Conservation (phyloP, 2,329 filamentous ascomycete genomes). For the Didymella pomorum region DNA sequence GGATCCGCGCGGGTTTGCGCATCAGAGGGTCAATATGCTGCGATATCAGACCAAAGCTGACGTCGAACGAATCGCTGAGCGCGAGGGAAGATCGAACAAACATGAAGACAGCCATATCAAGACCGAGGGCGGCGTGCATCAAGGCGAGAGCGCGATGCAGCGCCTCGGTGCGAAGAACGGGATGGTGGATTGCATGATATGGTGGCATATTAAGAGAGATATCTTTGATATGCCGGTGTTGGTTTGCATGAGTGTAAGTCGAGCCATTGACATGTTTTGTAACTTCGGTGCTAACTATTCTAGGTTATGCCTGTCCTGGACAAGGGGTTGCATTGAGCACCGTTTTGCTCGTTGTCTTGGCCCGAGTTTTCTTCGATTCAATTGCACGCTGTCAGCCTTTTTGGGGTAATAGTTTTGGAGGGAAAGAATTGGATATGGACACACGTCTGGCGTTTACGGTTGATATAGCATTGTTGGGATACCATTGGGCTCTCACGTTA, state of each 20-base stretch:
- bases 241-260: constrained; percentile 95
- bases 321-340: constrained; percentile 30
- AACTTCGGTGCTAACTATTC: too few species aligned
- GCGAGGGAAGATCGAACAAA: constrained; percentile 12
- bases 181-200: constrained; percentile 93
- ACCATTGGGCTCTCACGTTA: not conserved
- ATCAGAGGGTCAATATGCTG: constrained; percentile 82
- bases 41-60: constrained; percentile 74
- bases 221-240: constrained; percentile 99
- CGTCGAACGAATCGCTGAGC: constrained; percentile 39
- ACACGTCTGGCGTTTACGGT: constrained; percentile 7
- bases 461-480: constrained; percentile 10
- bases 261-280: too few species aligned
- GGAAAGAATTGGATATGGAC: not conserved
- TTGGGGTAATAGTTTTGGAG: constrained; percentile 8
- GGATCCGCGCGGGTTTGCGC: constrained; percentile 85
- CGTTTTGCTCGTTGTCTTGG: too few species aligned
- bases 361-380: too few species aligned
- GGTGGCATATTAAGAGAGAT: constrained; percentile 96
- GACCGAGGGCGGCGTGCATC: constrained; percentile 42
- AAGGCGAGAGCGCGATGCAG: constrained; percentile 80
- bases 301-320: constrained; percentile 46
- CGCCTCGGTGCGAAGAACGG: constrained; percentile 82
- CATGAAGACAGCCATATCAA: constrained; percentile 34
- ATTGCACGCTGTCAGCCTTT: not conserved